phyloP scores from a whole-genome alignment of 169 alveolate species.

The Neospora caninum region DNA sequence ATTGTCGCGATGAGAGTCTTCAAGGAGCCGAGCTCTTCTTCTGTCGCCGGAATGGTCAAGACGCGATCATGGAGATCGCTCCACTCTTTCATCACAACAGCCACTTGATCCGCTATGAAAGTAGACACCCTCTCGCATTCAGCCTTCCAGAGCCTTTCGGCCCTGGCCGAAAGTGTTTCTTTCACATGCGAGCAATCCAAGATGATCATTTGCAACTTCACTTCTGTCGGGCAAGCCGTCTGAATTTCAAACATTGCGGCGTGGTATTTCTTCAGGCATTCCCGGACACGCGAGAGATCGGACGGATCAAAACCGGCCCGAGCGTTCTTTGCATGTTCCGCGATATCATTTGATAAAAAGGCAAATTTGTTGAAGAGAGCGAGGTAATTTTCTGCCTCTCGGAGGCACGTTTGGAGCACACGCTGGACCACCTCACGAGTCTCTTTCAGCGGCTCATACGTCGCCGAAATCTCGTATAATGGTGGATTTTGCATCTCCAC shows the following conservation, averaged over 20 bases:
- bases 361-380: neutral
- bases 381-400: neutral
- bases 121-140: neutral
- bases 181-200: constrained; percentile 12
- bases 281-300: neutral
- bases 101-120: neutral
- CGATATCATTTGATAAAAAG: neutral
- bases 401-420: neutral
- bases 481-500: neutral
- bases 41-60: constrained; percentile 12
- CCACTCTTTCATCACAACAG: neutral
- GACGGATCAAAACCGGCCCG: neutral
- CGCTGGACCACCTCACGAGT: neutral
- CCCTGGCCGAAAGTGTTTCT: neutral
- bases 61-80: neutral
- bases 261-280: neutral
- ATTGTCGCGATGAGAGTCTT: neutral
- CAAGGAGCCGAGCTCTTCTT: neutral
- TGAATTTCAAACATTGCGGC: neutral
- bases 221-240: neutral
- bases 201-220: neutral
- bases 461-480: neutral
- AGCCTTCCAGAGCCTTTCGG: neutral
- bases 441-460: neutral
- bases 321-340: neutral